phyloP scores from a whole-genome alignment of 305 asterid species.

The Striga hermonthica region DNA sequence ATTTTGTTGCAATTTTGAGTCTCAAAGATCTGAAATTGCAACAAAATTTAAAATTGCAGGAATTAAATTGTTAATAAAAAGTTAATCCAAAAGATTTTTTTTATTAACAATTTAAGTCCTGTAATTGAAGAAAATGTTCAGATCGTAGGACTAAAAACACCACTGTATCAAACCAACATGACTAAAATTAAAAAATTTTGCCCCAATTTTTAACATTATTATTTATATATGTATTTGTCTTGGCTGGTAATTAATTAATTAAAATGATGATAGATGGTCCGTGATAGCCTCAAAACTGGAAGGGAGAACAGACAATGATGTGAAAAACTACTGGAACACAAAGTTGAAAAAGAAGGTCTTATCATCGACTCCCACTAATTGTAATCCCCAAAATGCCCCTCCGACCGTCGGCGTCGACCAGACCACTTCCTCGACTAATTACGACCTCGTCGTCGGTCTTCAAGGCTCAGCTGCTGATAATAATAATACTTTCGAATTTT shows the following conservation, averaged over 20 bases:
- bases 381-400: not conserved
- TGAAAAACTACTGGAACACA: conserved; percentile 76
- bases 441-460: conserved; percentile 3
- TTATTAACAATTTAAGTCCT: too few species aligned
- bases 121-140: too few species aligned
- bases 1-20: too few species aligned
- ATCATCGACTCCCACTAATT: conserved; percentile 6
- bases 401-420: not conserved
- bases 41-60: too few species aligned
- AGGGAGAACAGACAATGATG: conserved; percentile 76
- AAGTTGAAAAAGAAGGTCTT: conserved; percentile 56
- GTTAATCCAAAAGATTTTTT: too few species aligned
- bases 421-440: not conserved
- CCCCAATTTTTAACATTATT: too few species aligned
- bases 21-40: too few species aligned
- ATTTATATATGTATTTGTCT: too few species aligned
- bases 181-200: too few species aligned
- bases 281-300: conserved; percentile 59
- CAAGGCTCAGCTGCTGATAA: conserved; percentile 27
- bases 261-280: conserved; percentile 54
- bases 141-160: too few species aligned
- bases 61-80: too few species aligned
- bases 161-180: too few species aligned
- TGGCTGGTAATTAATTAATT: not conserved
- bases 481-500: conserved; percentile 1